Evolutionary conservation across 768 basidiomycete species (phyloP).

Genomic region (Cystobasidium onofrii): DNA sequence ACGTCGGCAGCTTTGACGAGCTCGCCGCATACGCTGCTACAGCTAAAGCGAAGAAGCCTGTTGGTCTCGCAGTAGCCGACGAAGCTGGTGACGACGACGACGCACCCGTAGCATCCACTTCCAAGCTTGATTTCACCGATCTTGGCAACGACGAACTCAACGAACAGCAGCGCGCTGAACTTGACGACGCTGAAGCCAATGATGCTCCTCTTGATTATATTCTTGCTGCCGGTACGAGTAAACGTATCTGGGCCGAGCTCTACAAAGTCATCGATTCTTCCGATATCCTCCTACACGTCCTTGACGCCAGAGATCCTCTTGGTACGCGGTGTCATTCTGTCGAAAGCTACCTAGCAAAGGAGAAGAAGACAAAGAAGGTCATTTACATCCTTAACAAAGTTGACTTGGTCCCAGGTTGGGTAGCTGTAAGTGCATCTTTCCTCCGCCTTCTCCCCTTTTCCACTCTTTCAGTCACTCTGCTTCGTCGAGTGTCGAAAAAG

Average conservation of each 20-base stretch:
- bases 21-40: slow-evolving; percentile 49
- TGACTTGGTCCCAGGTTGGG: slow-evolving; percentile 97
- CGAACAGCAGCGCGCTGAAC: not conserved
- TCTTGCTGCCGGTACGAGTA: slow-evolving; percentile 87
- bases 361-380: slow-evolving; percentile 95
- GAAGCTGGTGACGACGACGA: slow-evolving; percentile 2
- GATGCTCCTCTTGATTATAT: slow-evolving; percentile 40
- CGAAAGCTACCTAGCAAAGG: slow-evolving; percentile 83
- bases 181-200: slow-evolving; percentile 1
- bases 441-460: slow-evolving; percentile 19
- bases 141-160: slow-evolving; percentile 15
- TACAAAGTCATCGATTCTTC: slow-evolving; percentile 99
- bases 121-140: not conserved
- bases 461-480: not conserved
- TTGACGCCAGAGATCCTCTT: slow-evolving; percentile 90
- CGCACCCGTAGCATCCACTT: not conserved
- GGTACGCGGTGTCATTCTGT: slow-evolving; percentile 93
- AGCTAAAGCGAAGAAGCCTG: not conserved
- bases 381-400: slow-evolving; percentile 97
- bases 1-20: slow-evolving; percentile 87
- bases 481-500: too few species aligned
- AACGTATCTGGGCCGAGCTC: slow-evolving; percentile 91
- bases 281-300: slow-evolving; percentile 86
- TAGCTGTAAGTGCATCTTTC: slow-evolving; percentile 62
- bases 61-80: not conserved